Evolutionary conservation across 495 filamentous ascomycete species (phyloP).

Genomic region (Penicillium cosmopolitanum): DNA sequence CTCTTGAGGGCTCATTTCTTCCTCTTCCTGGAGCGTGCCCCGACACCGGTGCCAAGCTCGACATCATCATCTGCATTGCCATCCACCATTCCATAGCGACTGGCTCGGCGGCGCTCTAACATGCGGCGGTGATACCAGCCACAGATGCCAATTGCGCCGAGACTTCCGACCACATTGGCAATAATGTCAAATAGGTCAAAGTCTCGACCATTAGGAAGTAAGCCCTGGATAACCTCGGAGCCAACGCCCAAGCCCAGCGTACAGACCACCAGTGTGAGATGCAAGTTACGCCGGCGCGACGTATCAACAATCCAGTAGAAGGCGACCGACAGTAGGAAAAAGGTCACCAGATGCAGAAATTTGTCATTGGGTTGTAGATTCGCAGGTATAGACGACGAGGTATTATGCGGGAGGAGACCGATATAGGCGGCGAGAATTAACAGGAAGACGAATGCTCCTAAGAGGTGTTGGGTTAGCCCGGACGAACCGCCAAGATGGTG

Average conservation of each 20-base stretch:
- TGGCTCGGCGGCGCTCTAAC: conserved; percentile 83
- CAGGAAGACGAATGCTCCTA: conserved; percentile 75
- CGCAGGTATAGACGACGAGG: conserved; percentile 66
- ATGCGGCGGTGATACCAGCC: conserved; percentile 94
- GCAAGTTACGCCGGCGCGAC: conserved; percentile 76
- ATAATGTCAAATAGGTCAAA: conserved; percentile 88
- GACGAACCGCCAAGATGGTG: conserved; percentile 11
- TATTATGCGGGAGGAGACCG: conserved; percentile 64
- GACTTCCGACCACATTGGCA: conserved; percentile 83
- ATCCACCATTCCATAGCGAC: conserved; percentile 69
- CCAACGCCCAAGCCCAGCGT: conserved; percentile 75
- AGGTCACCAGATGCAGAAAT: conserved; percentile 82
- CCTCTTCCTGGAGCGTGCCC: conserved; percentile 53
- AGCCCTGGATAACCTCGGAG: conserved; percentile 81
- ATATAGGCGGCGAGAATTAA: conserved; percentile 76
- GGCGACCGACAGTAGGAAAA: conserved; percentile 81
- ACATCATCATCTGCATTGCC: conserved; percentile 54
- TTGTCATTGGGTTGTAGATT: conserved; percentile 82
- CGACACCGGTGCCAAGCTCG: conserved; percentile 56
- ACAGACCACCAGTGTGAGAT: conserved; percentile 82
- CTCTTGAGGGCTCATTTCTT: conserved; percentile 62
- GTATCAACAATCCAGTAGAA: conserved; percentile 99
- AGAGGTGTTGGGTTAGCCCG: conserved; percentile 16
- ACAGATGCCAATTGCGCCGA: conserved; percentile 70
- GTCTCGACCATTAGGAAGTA: conserved; percentile 76